Conservation (phyloP, 2,329 filamentous ascomycete genomes). For the Byssochlamys sp. region DNA sequence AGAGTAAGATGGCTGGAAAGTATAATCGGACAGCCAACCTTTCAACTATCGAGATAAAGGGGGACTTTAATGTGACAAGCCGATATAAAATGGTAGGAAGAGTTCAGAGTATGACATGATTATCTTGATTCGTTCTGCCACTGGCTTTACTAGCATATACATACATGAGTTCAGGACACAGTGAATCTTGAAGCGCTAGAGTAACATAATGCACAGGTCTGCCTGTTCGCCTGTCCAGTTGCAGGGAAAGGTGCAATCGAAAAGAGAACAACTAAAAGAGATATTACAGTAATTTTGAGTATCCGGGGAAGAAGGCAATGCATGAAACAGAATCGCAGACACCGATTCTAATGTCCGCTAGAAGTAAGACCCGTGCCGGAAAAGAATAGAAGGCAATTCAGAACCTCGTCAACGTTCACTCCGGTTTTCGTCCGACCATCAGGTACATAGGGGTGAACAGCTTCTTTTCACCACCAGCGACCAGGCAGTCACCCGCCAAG, state of each 20-base stretch:
- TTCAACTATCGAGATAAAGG: too few relatives aligned
- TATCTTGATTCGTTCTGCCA: neutral
- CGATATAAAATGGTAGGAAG: neutral
- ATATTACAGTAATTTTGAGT: neutral
- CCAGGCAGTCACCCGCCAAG: constrained; percentile 69
- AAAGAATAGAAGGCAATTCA: neutral
- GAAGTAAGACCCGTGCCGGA: neutral
- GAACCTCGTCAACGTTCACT: constrained; percentile 18
- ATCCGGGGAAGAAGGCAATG: neutral
- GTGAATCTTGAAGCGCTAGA: neutral
- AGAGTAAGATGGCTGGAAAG: too few relatives aligned
- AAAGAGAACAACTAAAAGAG: neutral
- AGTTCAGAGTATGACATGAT: neutral
- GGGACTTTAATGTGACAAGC: too few relatives aligned
- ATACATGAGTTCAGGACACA: neutral
- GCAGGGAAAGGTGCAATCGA: neutral
- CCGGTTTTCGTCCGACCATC: constrained; percentile 84
- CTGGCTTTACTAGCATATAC: neutral
- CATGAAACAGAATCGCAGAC: neutral
- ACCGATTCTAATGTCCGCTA: neutral
- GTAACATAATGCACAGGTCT: neutral
- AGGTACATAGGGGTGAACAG: constrained; percentile 99
- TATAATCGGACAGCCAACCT: too few relatives aligned
- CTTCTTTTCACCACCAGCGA: constrained; percentile 75
- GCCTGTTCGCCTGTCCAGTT: neutral